Evolutionary conservation across 2,329 filamentous ascomycete species (phyloP), one percentile per base, ranked within the genome.

Genomic region (Graphium sp.): DNA sequence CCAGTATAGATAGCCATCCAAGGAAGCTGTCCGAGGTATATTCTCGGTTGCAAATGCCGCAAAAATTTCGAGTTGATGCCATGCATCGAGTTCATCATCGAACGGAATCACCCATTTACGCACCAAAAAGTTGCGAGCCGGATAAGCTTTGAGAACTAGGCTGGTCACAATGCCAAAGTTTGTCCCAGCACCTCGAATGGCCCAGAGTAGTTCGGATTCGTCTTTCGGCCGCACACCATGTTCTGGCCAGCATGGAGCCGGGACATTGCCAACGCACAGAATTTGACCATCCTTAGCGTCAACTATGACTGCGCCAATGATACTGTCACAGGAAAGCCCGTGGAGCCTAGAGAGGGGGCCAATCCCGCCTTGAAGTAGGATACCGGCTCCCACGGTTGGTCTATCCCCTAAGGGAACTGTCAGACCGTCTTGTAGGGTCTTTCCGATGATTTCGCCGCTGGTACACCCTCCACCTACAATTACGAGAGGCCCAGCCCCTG

Each of bases 351-450:
- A 40, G n/a, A 72, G 48, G 36, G 74, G 67, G 2, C 70, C 69
- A 27, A 76, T 69, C 29, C 71, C 70, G 22, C 72, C 72, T 50
- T 76, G 69, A 26, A 77, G 50, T 66, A 67, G 75, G 10, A 70
- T 37, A 0, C 72, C 72, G 0, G 66, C 60, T 3, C 72, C 71
- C 16, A 76, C 67, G 36, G 68, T 74, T 35, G 71, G 71, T 5
- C 71, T 64, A 16, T 66, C 42, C 3, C 71, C 72, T 4, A 76
- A 42, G 1, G 71, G 69, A 3, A 76, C 59, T 31, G 61, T 65
- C 30, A 74, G 1, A 3, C 59, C 63, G 0, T 36, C 49, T 2
- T 32, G 45, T 52, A 61, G 60, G 21, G 62, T 39, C 29, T 53
- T 49, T 13, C 40, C 37, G 36, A 74, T 38, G 34, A 76, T 62